These are phyloP conservation scores for Malus hybrid DNA, from an alignment of 331 rosid species.

Conservation along the genomic window DNA sequence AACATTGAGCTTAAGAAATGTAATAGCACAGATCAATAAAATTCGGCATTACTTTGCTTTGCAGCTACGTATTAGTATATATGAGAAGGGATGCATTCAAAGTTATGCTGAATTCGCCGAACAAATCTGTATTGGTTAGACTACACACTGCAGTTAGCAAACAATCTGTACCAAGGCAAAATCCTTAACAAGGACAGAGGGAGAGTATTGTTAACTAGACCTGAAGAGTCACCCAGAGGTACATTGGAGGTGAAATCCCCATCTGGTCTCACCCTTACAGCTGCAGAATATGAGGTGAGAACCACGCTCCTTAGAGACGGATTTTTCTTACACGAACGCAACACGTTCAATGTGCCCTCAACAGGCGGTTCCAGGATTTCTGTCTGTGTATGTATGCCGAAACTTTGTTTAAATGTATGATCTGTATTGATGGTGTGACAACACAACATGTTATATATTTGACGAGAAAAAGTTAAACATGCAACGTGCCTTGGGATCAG, in stretches of 20 bases:
- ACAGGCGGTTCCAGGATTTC: slow-evolving; percentile 65
- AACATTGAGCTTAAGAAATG: not conserved
- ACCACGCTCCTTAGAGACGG: too few relatives aligned
- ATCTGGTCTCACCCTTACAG: slow-evolving; percentile 39
- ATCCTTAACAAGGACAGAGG: not conserved
- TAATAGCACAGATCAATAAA: not conserved
- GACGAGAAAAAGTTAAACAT: not conserved
- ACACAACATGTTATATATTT: too few relatives aligned
- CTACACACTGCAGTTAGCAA: too few relatives aligned
- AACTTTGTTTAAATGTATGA: not conserved
- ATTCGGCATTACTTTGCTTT: not conserved
- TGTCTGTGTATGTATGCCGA: slow-evolving; percentile 16
- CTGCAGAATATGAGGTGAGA: too few relatives aligned
- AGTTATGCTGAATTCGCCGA: not conserved
- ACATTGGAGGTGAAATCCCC: slow-evolving; percentile 48
- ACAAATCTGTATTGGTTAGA: too few relatives aligned
- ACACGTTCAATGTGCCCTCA: slow-evolving; percentile 12
- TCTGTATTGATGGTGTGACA: not conserved
- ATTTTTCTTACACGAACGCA: too few relatives aligned
- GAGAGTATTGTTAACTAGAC: slow-evolving; percentile 2
- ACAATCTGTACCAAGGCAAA: too few relatives aligned
- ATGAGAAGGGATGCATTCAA: not conserved
- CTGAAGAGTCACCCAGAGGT: slow-evolving; percentile 56
- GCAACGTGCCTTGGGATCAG: slow-evolving; percentile 63
- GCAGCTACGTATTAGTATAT: not conserved